Evolutionary conservation across 768 basidiomycete genomes (phyloP).

Genomic region (Kwoniella sp.): DNA sequence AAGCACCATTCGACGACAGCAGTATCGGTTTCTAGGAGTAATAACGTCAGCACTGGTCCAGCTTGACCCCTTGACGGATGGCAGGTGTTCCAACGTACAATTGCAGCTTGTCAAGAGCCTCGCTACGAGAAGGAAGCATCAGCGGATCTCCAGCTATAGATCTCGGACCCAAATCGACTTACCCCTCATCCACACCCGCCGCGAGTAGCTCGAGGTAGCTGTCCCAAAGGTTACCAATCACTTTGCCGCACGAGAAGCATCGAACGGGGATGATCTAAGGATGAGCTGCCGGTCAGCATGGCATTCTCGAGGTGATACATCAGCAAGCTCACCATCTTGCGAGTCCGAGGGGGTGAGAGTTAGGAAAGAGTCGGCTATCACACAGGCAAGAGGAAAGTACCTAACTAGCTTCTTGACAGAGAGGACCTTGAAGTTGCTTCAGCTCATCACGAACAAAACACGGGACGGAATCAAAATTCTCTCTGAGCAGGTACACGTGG

Average conservation of each 20-base stretch:
- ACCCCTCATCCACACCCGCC: constrained; percentile 85
- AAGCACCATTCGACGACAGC: constrained; percentile 93
- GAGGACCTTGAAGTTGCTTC: too few species aligned
- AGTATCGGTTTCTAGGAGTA: constrained; percentile 66
- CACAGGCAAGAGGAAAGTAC: too few species aligned
- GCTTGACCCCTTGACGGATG: background rate
- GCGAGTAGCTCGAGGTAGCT: constrained; percentile 76
- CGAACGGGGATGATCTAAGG: constrained; percentile 88
- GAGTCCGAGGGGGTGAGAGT: too few species aligned
- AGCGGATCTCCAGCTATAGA: background rate
- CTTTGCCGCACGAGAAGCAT: constrained; percentile 95
- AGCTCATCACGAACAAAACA: too few species aligned
- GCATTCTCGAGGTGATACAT: background rate
- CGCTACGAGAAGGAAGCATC: constrained; percentile 54
- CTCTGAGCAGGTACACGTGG: too few species aligned
- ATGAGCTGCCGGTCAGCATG: too few species aligned
- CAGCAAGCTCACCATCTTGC: constrained; percentile 9
- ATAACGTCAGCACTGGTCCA: constrained; percentile 2
- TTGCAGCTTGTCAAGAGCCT: constrained; percentile 81
- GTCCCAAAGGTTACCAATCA: constrained; percentile 94
- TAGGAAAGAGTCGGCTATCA: too few species aligned
- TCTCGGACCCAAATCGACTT: background rate
- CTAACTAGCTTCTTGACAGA: too few species aligned
- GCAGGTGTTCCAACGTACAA: constrained; percentile 49
- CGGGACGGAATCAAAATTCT: too few species aligned